Percentiles rank a stretch among this genome's conserved stretches.
Evolutionary conservation across 2,329 filamentous ascomycete species (phyloP).

Genomic region (Botrytis tulipae): DNA sequence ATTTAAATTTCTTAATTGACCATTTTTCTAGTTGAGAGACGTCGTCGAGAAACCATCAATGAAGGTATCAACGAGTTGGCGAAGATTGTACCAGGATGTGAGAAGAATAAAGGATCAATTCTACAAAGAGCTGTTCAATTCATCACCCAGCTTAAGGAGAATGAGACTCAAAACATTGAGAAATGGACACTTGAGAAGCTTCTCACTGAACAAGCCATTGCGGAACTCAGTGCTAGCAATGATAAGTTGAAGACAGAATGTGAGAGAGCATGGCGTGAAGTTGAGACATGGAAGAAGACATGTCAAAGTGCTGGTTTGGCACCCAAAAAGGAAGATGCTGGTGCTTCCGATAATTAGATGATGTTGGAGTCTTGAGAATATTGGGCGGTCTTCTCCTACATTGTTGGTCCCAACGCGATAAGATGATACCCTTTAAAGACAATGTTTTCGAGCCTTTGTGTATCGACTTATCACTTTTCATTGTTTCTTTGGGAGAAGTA

Average conservation of each 20-base stretch:
- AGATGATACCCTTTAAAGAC: constrained; percentile 36
- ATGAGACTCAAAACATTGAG: constrained; percentile 90
- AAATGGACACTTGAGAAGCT: constrained; percentile 92
- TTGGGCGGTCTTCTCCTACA: constrained; percentile 32
- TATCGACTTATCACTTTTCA: constrained; percentile 32
- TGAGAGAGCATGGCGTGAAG: constrained; percentile 73
- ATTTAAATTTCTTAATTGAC: constrained; percentile 33
- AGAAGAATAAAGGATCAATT: constrained; percentile 99
- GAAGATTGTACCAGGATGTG: constrained; percentile 95
- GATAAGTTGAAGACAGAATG: constrained; percentile 83
- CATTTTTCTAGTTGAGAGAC: constrained; percentile 73
- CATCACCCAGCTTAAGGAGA: constrained; percentile 91
- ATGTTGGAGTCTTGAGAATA: constrained; percentile 29
- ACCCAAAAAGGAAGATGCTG: constrained; percentile 45
- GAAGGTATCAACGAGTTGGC: constrained; percentile 98
- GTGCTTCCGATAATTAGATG: constrained; percentile 34
- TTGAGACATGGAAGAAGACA: constrained; percentile 74
- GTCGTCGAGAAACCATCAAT: constrained; percentile 95
- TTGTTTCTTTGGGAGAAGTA: constrained; percentile 12
- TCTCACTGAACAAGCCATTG: constrained; percentile 82
- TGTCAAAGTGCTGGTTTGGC: constrained; percentile 59
- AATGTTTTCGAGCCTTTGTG: constrained; percentile 34
- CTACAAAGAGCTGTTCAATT: constrained; percentile 90
- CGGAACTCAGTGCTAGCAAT: constrained; percentile 81
- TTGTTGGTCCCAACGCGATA: constrained; percentile 31